Base-by-base conservation (phyloP, 257 asterid genomes). In the Fraxinus excelsior region DNA sequence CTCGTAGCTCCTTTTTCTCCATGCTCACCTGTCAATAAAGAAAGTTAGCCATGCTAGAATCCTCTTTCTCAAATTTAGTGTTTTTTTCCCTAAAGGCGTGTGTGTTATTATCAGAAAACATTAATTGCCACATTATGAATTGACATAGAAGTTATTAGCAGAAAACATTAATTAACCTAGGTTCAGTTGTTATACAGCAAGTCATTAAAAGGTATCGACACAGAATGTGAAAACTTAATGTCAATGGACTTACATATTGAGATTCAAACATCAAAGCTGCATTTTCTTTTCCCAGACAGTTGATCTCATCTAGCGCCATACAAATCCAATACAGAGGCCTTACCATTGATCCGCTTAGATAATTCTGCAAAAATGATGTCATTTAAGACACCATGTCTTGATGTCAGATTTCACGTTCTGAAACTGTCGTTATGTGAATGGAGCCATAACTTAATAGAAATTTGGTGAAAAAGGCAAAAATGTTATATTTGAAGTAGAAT, bases 181-280 rank as follows among this genome's bases (percentile, higher is more conserved):
- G n/a, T 51, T 51, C 62, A 51, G 62, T 18, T 51, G 62, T 51
- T 51, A 51, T 18, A 16, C 62, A 18, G 7, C 62, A 51, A 18
- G n/a, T 51, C 62, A 51, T 19, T 18, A 18, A 14, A 51, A 18
- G 23, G 23, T 51, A 13, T 46, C 0, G n/a, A 46, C n/a, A 46
- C 23, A 19, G 26, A 7, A 56, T 56, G 65, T 56, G 65, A 56
- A 56, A 56, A n/a, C 65, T n/a, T 19, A n/a, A 56, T 56, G 23
- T n/a, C 26, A 56, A 7, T 18, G 65, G 65, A 83, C 89, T 38
- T 71, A 86, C 90, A 79, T 81, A 81, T 64, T 79, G 80, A 68
- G 87, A 77, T 81, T 86, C 90, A 21, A 81, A 82, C 44, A 77
- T 42, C 78, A 86, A 80, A 51, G 84, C 78, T 23, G 71, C 77